These are phyloP conservation scores for Venturiaceae sp. DNA, from an alignment of 2,329 filamentous ascomycete species.

Conservation along the genomic window DNA sequence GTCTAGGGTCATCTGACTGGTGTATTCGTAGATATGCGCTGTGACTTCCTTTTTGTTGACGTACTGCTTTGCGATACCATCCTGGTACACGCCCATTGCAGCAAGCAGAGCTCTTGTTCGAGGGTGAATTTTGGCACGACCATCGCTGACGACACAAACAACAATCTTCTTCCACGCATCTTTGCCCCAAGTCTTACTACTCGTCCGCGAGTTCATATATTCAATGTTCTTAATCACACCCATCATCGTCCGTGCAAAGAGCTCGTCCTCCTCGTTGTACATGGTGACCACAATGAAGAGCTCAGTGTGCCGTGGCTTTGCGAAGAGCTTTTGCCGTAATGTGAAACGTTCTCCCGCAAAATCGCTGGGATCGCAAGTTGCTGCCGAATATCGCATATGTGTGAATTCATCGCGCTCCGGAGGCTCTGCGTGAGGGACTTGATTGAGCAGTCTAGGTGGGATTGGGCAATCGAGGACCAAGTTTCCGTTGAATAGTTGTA, in stretches of 20 bases:
- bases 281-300: constrained; percentile 95
- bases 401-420: constrained; percentile 78
- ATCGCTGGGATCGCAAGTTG: constrained; percentile 83
- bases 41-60: constrained; percentile 96
- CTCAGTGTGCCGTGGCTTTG: constrained; percentile 86
- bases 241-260: constrained; percentile 91
- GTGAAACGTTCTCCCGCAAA: constrained; percentile 89
- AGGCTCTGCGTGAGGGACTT: constrained; percentile 71
- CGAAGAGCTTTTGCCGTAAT: constrained; percentile 81
- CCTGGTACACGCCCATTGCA: constrained; percentile 92
- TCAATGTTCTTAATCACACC: constrained; percentile 99
- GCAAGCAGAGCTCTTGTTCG: constrained; percentile 82
- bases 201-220: constrained; percentile 88
- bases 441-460: constrained; percentile 73
- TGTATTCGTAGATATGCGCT: constrained; percentile 93
- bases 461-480: constrained; percentile 95
- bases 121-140: constrained; percentile 92
- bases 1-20: constrained; percentile 74
- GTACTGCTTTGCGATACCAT: constrained; percentile 96
- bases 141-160: constrained; percentile 93
- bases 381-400: constrained; percentile 88
- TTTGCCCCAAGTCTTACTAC: constrained; percentile 96
- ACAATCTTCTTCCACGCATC: constrained; percentile 99
- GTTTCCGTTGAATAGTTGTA: constrained; percentile 94
- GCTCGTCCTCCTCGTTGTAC: constrained; percentile 98